A percentile compares a stretch with the other conserved stretches of the same genome.
phyloP scores from a whole-genome alignment of 2,329 filamentous ascomycete species.

The Trichoderma koningiopsis region DNA sequence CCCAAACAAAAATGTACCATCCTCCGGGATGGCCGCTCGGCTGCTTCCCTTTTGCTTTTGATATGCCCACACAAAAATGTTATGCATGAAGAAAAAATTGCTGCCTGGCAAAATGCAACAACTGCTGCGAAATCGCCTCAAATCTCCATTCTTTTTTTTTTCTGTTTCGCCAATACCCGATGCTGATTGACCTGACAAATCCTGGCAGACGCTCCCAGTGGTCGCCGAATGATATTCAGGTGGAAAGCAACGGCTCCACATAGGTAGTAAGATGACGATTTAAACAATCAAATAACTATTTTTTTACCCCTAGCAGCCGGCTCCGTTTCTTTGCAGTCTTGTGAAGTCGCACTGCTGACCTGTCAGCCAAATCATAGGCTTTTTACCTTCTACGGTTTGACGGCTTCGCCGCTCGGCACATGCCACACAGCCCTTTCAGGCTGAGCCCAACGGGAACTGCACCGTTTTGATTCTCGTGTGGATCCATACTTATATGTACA shows the following conservation, averaged over 20 bases:
- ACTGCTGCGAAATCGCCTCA: not conserved
- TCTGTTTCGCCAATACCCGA: conserved; percentile 1
- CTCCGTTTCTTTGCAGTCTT: conserved; percentile 20
- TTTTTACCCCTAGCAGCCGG: not conserved
- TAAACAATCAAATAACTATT: conserved; percentile 7
- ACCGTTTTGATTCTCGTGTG: conserved; percentile 17
- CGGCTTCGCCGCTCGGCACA: conserved; percentile 23
- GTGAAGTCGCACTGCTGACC: conserved; percentile 10
- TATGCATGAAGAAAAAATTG: not conserved
- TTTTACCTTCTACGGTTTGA: conserved; percentile 6
- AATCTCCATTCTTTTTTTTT: not conserved
- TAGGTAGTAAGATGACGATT: conserved; percentile 9
- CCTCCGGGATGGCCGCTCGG: conserved; percentile 19
- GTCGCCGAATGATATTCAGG: not conserved
- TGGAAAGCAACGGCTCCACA: conserved; percentile 14
- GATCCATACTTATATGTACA: conserved; percentile 23
- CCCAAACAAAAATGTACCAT: conserved; percentile 11
- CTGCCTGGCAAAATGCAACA: conserved; percentile 14
- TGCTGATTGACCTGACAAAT: conserved; percentile 11
- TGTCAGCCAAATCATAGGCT: conserved; percentile 22
- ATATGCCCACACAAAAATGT: not conserved
- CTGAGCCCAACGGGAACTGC: conserved; percentile 13
- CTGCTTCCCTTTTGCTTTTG: conserved; percentile 11
- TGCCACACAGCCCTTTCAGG: conserved; percentile 22
- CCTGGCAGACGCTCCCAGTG: not conserved